Base-by-base conservation (phyloP, 2,329 filamentous ascomycete species). In the Talaromyces verruculosus region DNA sequence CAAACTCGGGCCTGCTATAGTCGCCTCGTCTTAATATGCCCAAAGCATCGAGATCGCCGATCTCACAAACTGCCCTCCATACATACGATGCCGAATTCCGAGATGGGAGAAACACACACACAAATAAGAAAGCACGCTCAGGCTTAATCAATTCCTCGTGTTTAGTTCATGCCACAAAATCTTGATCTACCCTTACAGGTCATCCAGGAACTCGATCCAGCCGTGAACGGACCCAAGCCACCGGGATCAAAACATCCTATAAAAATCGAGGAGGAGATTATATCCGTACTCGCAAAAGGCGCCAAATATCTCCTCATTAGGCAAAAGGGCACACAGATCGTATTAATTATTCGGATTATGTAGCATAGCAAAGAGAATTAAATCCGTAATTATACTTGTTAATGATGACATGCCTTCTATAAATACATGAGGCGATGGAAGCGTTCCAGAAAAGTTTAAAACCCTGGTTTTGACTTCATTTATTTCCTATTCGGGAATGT, bases 381-480 rank as follows among this genome's bases (percentile, higher is more conserved):
- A 33, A 15, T 33, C 25, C 17, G 25, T 33, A 33, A 47, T 13
- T 25, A 49, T 49, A 25, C 10, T n/a, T 30, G 47, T 5, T 35
- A 19, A 37, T 15, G 33, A 37, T 57, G 19, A 37, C 30, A 19
- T 37, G 33, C 11, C 17, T 57, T 57, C 30, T 57, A 57, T 57
- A 25, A 57, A 57, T 57, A 57, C 37, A 37, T 35, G 22, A 28
- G 51, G 30, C 17, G 17, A 55, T 55, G 51, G 30, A 59, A 22
- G 51, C 7, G n/a, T 33, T 55, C 37, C 33, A 41, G 60, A 49
- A 53, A 66, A 70, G 45, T 64, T 60, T 71, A 73, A 76, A 76
- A 80, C 75, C 76, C 78, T 77, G 77, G 77, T 79, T 79, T 76
- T 78, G 77, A 73, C 72, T 73, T 76, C 76, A 80, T 37, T 80